Conservation (phyloP, 179 eudicot genomes). For the Nepenthes alata region DNA sequence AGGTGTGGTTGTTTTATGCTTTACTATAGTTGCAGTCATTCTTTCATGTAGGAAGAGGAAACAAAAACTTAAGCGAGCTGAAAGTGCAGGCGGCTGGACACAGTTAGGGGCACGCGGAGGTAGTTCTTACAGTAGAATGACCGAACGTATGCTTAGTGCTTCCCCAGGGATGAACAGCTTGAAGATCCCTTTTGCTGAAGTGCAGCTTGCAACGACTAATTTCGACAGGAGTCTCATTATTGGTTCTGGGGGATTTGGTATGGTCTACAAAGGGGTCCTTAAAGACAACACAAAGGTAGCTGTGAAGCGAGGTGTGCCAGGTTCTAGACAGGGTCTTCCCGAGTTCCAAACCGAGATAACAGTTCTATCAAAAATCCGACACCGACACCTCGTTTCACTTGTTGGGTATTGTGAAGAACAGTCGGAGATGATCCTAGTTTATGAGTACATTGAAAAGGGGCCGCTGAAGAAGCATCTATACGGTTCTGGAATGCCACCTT, state of each 20-base stretch:
- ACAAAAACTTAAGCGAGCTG: constrained; percentile 27
- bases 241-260: constrained; percentile 88
- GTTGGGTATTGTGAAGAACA: constrained; percentile 82
- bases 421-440: constrained; percentile 79
- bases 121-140: constrained; percentile 41
- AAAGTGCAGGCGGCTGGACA: constrained; percentile 68
- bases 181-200: constrained; percentile 59
- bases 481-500: constrained; percentile 31
- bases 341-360: constrained; percentile 77
- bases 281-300: constrained; percentile 50
- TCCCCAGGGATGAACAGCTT: constrained; percentile 33
- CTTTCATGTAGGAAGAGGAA: constrained; percentile 32
- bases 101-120: constrained; percentile 34
- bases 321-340: constrained; percentile 76
- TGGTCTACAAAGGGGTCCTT: constrained; percentile 66
- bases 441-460: constrained; percentile 70
- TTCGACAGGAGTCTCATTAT: constrained; percentile 44
- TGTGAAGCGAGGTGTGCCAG: constrained; percentile 69
- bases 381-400: constrained; percentile 71
- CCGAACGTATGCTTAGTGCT: constrained; percentile 30
- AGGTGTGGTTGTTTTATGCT: constrained; percentile 26
- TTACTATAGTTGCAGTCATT: constrained; percentile 19
- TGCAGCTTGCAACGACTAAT: constrained; percentile 50
- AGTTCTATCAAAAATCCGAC: constrained; percentile 56
- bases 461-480: constrained; percentile 59